A percentile compares a stretch with the other conserved stretches of the same genome.
phyloP scores from a whole-genome alignment of 2,329 filamentous ascomycete species.

The Aureobasidium zeae region DNA sequence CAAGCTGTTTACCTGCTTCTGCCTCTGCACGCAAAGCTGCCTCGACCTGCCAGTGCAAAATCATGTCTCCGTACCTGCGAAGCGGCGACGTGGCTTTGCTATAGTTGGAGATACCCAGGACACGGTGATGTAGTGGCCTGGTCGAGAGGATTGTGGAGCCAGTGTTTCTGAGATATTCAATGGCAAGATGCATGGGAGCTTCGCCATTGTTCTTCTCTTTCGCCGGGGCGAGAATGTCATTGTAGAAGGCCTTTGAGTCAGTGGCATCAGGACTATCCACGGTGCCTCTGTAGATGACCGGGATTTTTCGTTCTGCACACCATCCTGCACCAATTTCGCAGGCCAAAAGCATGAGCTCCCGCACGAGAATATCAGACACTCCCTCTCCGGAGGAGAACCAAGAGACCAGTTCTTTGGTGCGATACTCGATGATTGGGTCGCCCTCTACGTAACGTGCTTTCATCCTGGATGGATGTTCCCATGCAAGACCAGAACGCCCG shows the following conservation, averaged over 20 bases:
- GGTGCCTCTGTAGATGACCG: slow-evolving; percentile 41
- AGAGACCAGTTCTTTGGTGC: slow-evolving; percentile 27
- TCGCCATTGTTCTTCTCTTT: slow-evolving; percentile 28
- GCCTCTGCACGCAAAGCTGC: slow-evolving; percentile 50
- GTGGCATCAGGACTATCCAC: slow-evolving; percentile 19
- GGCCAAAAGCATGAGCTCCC: slow-evolving; percentile 49
- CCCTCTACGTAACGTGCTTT: slow-evolving; percentile 31
- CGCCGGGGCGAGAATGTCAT: slow-evolving; percentile 31
- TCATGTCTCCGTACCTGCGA: slow-evolving; percentile 51
- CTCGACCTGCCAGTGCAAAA: slow-evolving; percentile 57
- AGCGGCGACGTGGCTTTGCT: slow-evolving; percentile 52
- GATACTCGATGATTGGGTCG: slow-evolving; percentile 37
- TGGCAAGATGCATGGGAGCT: slow-evolving; percentile 30
- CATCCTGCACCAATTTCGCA: slow-evolving; percentile 43
- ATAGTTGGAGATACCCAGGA: slow-evolving; percentile 46
- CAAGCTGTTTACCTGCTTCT: slow-evolving; percentile 34
- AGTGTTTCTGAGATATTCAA: slow-evolving; percentile 33
- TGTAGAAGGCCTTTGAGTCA: slow-evolving; percentile 21
- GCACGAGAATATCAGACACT: slow-evolving; percentile 27
- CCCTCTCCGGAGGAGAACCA: slow-evolving; percentile 22
- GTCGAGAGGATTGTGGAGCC: slow-evolving; percentile 38
- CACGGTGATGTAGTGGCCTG: slow-evolving; percentile 40
- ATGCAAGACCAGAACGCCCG: slow-evolving; percentile 28
- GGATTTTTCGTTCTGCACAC: slow-evolving; percentile 44
- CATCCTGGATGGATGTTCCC: slow-evolving; percentile 34